Percentiles rank a stretch among this genome's conserved stretches.
Conservation (phyloP, 2,329 filamentous ascomycete genomes). For the Ophiosphaerella korrae region DNA sequence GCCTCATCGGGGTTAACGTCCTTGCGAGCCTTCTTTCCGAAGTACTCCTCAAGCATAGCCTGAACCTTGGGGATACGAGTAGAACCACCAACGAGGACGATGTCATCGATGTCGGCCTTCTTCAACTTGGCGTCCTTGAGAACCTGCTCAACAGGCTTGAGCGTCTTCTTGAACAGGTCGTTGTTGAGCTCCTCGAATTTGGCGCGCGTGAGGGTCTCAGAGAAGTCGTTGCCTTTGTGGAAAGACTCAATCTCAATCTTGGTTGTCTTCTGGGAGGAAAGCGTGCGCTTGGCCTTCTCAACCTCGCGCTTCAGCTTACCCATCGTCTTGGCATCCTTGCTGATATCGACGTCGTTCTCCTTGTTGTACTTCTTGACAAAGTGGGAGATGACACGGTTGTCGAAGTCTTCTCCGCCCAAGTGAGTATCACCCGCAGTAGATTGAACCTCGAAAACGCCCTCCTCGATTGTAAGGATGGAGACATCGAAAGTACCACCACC, state of each 20-base stretch:
- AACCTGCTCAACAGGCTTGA: conserved; percentile 98
- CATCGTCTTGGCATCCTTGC: conserved; percentile 96
- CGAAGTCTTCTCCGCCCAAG: conserved; percentile 98
- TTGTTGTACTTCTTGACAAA: conserved; percentile 99
- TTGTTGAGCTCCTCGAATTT: conserved; percentile 99
- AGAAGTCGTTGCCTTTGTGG: conserved; percentile 96
- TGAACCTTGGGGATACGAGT: conserved; percentile 99
- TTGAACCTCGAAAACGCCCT: conserved; percentile 92
- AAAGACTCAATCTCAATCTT: conserved; percentile 97
- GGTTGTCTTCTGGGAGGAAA: conserved; percentile 89
- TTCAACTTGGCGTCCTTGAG: conserved; percentile 97
- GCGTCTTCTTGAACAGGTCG: conserved; percentile 98
- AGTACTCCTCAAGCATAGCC: conserved; percentile 92
- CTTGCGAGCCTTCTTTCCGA: conserved; percentile 98
- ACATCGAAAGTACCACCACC: conserved; percentile 52
- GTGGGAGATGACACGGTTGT: conserved; percentile 95
- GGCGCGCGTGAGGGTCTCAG: conserved; percentile 95
- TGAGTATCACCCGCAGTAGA: conserved; percentile 96
- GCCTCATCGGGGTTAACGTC: conserved; percentile 99
- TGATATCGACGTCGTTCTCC: conserved; percentile 90
- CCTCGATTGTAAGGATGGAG: conserved; percentile 81
- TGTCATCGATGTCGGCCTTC: conserved; percentile 94
- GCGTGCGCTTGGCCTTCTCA: conserved; percentile 98
- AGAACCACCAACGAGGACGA: conserved; percentile 96
- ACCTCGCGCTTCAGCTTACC: conserved; percentile 99